These are phyloP conservation scores for Penicillium palitans DNA, from an alignment of 2,329 filamentous ascomycete genomes.

Conservation along the genomic window DNA sequence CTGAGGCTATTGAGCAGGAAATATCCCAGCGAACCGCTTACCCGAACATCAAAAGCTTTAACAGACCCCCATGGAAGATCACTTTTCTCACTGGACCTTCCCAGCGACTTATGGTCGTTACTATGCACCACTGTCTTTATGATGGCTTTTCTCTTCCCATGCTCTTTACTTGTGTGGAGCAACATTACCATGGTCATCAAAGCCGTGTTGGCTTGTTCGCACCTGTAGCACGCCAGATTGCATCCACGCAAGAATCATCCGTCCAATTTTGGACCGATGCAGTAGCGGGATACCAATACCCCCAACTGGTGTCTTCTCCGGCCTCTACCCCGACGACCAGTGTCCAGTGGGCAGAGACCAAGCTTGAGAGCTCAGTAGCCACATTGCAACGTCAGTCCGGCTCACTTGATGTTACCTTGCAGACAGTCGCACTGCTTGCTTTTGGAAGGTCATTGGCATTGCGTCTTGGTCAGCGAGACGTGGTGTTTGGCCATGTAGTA, in stretches of 20 bases:
- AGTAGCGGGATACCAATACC: not conserved
- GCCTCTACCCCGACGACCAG: not conserved
- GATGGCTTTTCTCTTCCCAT: constrained; percentile 15
- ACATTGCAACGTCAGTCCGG: constrained; percentile 1
- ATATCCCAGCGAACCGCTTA: not conserved
- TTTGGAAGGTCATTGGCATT: constrained; percentile 1
- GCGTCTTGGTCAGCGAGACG: constrained; percentile 5
- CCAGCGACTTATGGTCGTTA: constrained; percentile 10
- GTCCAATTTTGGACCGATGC: not conserved
- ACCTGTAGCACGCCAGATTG: not conserved
- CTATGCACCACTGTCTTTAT: constrained; percentile 19
- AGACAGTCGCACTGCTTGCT: constrained; percentile 4
- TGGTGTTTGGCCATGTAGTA: constrained; percentile 8
- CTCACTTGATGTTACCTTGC: not conserved
- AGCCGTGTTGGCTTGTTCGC: not conserved
- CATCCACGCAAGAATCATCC: not conserved
- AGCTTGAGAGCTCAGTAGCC: not conserved
- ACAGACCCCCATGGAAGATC: constrained; percentile 1
- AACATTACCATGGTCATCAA: not conserved
- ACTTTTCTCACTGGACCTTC: not conserved
- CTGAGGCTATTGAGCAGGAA: not conserved
- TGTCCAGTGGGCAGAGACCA: constrained; percentile 4
- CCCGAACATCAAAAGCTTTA: not conserved
- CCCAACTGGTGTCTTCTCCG: not conserved
- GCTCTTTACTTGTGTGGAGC: constrained; percentile 4